These are phyloP conservation scores for Pisolithus orientalis DNA, from an alignment of 768 basidiomycete genomes.

Conservation along the genomic window DNA sequence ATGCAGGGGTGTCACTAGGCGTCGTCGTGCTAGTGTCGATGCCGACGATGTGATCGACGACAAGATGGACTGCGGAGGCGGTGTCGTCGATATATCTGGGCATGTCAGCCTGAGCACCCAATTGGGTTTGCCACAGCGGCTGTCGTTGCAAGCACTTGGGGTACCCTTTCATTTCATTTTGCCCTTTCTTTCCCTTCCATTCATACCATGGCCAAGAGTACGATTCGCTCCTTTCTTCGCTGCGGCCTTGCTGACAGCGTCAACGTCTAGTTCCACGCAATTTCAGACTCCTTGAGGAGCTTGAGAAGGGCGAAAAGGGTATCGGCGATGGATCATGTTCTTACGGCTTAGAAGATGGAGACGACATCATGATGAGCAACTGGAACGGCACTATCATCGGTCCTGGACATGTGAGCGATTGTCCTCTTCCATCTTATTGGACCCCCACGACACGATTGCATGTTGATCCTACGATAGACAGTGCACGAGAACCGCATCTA, in stretches of 20 bases:
- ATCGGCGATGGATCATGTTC: constrained; percentile 98
- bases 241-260: background rate
- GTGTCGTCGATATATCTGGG: constrained; percentile 12
- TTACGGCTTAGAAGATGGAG: constrained; percentile 90
- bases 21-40: constrained; percentile 10
- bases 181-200: constrained; percentile 6
- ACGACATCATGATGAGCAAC: constrained; percentile 95
- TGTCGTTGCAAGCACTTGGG: too few species aligned
- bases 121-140: too few species aligned
- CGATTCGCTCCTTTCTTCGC: constrained; percentile 6
- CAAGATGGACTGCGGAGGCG: constrained; percentile 22
- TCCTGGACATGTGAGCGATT: constrained; percentile 79
- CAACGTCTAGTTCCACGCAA: constrained; percentile 77
- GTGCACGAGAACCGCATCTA: constrained; percentile 99
- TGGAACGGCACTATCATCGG: constrained; percentile 99
- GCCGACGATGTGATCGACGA: constrained; percentile 1
- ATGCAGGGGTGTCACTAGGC: constrained; percentile 8
- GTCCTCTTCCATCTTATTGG: background rate
- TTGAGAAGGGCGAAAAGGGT: constrained; percentile 99
- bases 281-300: constrained; percentile 94
- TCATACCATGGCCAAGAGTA: constrained; percentile 49
- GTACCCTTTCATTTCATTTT: background rate
- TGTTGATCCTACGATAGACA: constrained; percentile 47
- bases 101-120: background rate
- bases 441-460: constrained; percentile 9